Conservation (phyloP, 2,329 filamentous ascomycete species). For the Aspergillus sojae region DNA sequence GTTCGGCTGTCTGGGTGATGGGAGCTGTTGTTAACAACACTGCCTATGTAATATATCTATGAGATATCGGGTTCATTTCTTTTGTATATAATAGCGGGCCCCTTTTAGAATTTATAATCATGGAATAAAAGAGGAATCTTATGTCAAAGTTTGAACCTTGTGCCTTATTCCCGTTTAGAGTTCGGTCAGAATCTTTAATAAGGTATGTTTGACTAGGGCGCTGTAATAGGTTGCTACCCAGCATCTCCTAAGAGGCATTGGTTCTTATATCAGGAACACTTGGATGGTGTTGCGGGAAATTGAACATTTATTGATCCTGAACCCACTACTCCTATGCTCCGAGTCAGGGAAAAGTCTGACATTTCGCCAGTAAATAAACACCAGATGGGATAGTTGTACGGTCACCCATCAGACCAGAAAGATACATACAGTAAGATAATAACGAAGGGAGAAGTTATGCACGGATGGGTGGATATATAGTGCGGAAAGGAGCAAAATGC, state of each 20-base stretch:
- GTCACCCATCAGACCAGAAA: slow-evolving; percentile 1
- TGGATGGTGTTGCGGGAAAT: neutral
- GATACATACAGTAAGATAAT: slow-evolving; percentile 4
- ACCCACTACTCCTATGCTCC: neutral
- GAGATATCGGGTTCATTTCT: slow-evolving; percentile 3
- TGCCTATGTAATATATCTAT: slow-evolving; percentile 9
- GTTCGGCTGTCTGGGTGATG: neutral
- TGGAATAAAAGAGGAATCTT: neutral
- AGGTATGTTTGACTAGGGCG: neutral
- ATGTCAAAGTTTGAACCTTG: neutral
- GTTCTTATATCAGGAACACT: neutral
- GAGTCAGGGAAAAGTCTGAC: neutral
- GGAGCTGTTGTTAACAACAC: slow-evolving; percentile 1
- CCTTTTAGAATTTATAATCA: slow-evolving; percentile 5
- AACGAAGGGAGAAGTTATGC: neutral
- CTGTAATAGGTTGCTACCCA: neutral
- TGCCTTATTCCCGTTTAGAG: neutral
- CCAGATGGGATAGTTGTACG: neutral
- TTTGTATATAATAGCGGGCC: slow-evolving; percentile 7
- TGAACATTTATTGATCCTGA: neutral
- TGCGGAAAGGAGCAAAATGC: neutral
- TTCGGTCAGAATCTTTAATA: neutral
- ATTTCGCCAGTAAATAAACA: neutral
- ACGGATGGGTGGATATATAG: neutral
- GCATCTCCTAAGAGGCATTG: neutral